phyloP scores from a whole-genome alignment of 352 stramenopile species.

The Chrysophaeum taylorii region DNA sequence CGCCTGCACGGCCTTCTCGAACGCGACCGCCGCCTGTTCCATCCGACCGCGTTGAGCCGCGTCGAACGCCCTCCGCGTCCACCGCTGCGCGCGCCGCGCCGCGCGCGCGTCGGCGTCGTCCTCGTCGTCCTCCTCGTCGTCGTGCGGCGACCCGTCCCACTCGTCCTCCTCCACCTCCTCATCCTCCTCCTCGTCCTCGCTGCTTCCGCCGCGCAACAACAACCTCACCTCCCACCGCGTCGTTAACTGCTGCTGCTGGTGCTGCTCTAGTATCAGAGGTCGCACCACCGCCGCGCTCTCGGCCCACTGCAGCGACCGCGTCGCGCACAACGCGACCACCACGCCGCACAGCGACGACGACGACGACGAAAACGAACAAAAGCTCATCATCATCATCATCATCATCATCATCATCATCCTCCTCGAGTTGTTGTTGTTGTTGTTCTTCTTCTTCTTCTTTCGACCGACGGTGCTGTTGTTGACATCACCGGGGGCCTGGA shows the following conservation, averaged over 20 bases:
- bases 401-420: too few species aligned
- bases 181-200: not conserved
- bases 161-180: not conserved
- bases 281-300: not conserved
- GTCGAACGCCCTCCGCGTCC: constrained; percentile 5
- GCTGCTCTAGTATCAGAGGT: not conserved
- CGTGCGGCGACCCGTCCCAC: not conserved
- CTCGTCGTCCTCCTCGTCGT: not conserved
- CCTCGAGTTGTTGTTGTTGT: too few species aligned
- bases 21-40: too few species aligned
- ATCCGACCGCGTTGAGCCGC: too few species aligned
- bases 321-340: too few species aligned
- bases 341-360: too few species aligned
- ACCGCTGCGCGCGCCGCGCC: not conserved
- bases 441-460: too few species aligned
- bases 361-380: too few species aligned
- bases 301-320: not conserved
- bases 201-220: too few species aligned
- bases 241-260: not conserved
- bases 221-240: not conserved
- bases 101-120: not conserved
- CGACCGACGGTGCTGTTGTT: too few species aligned
- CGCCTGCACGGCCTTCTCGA: not conserved
- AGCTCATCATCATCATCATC: too few species aligned
- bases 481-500: too few species aligned